Evolutionary conservation across 306 rosid species (phyloP).

Genomic region (Begonia peltatifolia): DNA sequence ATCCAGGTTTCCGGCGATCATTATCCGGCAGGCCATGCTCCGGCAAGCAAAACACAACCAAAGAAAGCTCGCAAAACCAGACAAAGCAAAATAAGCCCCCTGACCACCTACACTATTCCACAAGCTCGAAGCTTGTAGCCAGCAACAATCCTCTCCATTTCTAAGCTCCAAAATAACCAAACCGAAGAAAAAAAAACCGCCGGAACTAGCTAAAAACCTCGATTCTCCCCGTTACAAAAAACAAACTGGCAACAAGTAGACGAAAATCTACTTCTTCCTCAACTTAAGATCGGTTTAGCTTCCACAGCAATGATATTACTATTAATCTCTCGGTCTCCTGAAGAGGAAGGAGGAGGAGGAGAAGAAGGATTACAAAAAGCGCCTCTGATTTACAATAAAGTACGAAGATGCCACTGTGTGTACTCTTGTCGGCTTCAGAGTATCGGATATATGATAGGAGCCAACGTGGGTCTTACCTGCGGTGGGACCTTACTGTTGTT

Average conservation of each 20-base stretch:
- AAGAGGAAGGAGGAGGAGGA: background rate
- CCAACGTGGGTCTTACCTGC: slow-evolving; percentile 1
- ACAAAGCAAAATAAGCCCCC: background rate
- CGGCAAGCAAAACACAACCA: slow-evolving; percentile 14
- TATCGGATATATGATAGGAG: background rate
- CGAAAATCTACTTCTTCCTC: too few relatives aligned
- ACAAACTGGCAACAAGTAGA: too few relatives aligned
- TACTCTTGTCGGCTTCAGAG: background rate
- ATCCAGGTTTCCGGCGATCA: slow-evolving; percentile 44
- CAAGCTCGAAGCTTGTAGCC: slow-evolving; percentile 52
- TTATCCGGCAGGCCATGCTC: slow-evolving; percentile 61
- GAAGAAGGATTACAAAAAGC: background rate
- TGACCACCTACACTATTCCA: slow-evolving; percentile 47
- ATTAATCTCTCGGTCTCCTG: background rate
- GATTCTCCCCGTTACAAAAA: background rate
- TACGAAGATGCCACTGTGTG: background rate
- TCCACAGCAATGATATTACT: too few relatives aligned
- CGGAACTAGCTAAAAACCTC: background rate
- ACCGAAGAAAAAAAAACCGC: background rate
- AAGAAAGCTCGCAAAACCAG: slow-evolving; percentile 4
- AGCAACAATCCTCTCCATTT: slow-evolving; percentile 20
- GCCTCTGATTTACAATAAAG: background rate
- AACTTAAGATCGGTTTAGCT: too few relatives aligned
- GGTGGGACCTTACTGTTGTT: slow-evolving; percentile 8
- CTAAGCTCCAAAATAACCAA: background rate